Percentiles rank a stretch among this genome's conserved stretches.
These are phyloP conservation scores for Blechomonas ayalai DNA, from an alignment of 208 protist species.

Conservation along the genomic window DNA sequence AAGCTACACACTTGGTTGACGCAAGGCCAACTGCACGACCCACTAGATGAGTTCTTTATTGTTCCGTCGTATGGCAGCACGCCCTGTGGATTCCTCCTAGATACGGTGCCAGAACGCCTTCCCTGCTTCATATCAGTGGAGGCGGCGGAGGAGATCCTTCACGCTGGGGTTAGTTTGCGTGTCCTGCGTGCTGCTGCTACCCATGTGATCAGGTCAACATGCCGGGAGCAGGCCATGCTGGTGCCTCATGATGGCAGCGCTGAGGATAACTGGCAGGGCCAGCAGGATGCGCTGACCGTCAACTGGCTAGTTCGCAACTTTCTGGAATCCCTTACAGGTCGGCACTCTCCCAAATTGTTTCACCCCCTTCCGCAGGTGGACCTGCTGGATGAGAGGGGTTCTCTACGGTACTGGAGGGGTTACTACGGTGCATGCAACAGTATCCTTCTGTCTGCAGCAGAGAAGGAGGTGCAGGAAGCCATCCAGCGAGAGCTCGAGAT, in stretches of 20 bases:
- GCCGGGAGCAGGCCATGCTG: constrained; percentile 14
- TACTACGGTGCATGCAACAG: constrained; percentile 54
- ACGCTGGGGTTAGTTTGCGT: constrained; percentile 65
- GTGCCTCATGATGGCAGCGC: constrained; percentile 4
- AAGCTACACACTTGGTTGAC: constrained; percentile 65
- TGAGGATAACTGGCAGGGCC: constrained; percentile 1
- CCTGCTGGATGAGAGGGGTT: constrained; percentile 20
- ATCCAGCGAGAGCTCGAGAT: not conserved
- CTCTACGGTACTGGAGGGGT: constrained; percentile 36
- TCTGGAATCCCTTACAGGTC: constrained; percentile 13
- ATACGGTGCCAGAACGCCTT: constrained; percentile 50
- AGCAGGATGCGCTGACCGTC: constrained; percentile 7
- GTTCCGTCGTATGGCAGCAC: constrained; percentile 56
- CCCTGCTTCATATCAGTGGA: constrained; percentile 55
- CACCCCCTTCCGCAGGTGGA: constrained; percentile 31
- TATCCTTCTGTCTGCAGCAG: constrained; percentile 31
- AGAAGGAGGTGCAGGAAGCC: constrained; percentile 8
- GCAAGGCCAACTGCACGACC: constrained; percentile 42
- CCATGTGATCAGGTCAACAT: constrained; percentile 28
- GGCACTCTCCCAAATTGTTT: not conserved
- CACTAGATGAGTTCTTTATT: constrained; percentile 84
- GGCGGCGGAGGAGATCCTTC: constrained; percentile 39
- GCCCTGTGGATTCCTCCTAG: constrained; percentile 50
- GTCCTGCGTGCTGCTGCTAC: constrained; percentile 53
- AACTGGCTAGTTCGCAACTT: constrained; percentile 22